Evolutionary conservation across 2,329 filamentous ascomycete species (phyloP).

Genomic region (Trichophaea hybrida): DNA sequence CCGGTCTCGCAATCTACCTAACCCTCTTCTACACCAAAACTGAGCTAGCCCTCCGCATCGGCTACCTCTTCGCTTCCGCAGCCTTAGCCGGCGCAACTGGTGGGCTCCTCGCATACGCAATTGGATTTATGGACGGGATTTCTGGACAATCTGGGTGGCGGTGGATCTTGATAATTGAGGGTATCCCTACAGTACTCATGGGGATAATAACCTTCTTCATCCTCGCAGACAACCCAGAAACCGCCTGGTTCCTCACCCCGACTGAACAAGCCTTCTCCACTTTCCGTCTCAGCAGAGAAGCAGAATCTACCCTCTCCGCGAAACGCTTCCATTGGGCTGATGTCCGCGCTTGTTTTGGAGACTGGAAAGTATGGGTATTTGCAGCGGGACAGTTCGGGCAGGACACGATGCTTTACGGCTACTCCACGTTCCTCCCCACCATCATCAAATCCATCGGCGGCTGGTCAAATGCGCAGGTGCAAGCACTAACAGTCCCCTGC

Average conservation of each 20-base stretch:
- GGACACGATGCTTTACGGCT: conserved; percentile 67
- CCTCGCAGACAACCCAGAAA: conserved; percentile 52
- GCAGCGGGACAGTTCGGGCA: conserved; percentile 51
- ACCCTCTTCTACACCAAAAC: conserved; percentile 63
- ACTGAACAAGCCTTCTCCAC: conserved; percentile 46
- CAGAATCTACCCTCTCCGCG: conserved; percentile 30
- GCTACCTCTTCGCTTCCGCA: conserved; percentile 56
- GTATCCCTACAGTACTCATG: conserved; percentile 42
- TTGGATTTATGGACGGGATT: conserved; percentile 57
- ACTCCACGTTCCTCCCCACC: conserved; percentile 62
- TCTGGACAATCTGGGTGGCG: conserved; percentile 53
- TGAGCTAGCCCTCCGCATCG: conserved; percentile 57
- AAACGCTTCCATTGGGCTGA: conserved; percentile 37
- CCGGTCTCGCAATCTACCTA: conserved; percentile 53
- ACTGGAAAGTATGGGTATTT: conserved; percentile 65
- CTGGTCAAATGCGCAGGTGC: conserved; percentile 51
- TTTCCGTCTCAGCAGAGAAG: conserved; percentile 18
- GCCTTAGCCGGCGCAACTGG: conserved; percentile 59
- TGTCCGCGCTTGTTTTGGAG: conserved; percentile 50
- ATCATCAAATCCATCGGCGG: conserved; percentile 45
- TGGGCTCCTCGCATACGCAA: conserved; percentile 58
- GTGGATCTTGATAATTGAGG: conserved; percentile 52
- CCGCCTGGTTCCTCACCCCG: conserved; percentile 44
- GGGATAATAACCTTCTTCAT: conserved; percentile 43
- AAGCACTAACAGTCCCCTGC: conserved; percentile 64